Evolutionary conservation across 306 rosid genomes (phyloP), one percentile per base, ranked within the genome.

Genomic region (Begonia loranthoides): DNA sequence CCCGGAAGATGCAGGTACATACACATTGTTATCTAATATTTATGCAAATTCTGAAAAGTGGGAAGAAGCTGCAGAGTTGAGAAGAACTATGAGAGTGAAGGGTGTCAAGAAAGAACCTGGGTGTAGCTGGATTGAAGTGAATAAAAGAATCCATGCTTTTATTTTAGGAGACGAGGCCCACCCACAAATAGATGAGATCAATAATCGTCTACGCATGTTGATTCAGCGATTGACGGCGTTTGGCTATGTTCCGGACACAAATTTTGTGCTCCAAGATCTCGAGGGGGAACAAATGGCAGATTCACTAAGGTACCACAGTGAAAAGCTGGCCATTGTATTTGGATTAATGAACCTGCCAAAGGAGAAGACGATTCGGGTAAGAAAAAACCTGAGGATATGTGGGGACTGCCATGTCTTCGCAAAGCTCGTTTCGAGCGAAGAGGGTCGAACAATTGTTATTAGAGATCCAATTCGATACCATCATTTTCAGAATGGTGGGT

Each of bases 81-180:
- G 95, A 68, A 79, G 66, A 65, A 50, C 40, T 45, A 84, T 88
- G 95, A 77, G 59, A 59, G 56, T 4, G 56, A 73, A 66, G 56
- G 95, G 97, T 45, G 60, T 88, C 59, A 81, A 56, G 58, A 88
- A 88, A 77, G 87, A 84, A 70, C 89, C 95, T 21, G 93, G 95
- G 34, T 84, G 95, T 55, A 84, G 97, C 68, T 88, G 97, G 97
- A 68, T 84, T 73, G 97, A 89, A 67, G 84, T 82, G 72, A 60
- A 78, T 48, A 84, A 67, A 59, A 60, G 70, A 63, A 71, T 88
- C 21, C 95, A 81, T 69, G 77, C 87, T 69, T 88, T 88, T 72
- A 73, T 75, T 53, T 44, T 79, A 66, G 79, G 95, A 53, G 97
- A 82, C 72, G 61, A 71, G 60, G 75, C 84, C 4, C 89, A 88